A percentile compares a stretch with the other conserved stretches of the same genome.
These are phyloP conservation scores for Scedosporium apiospermum DNA, from an alignment of 2,329 filamentous ascomycete genomes.

Conservation along the genomic window DNA sequence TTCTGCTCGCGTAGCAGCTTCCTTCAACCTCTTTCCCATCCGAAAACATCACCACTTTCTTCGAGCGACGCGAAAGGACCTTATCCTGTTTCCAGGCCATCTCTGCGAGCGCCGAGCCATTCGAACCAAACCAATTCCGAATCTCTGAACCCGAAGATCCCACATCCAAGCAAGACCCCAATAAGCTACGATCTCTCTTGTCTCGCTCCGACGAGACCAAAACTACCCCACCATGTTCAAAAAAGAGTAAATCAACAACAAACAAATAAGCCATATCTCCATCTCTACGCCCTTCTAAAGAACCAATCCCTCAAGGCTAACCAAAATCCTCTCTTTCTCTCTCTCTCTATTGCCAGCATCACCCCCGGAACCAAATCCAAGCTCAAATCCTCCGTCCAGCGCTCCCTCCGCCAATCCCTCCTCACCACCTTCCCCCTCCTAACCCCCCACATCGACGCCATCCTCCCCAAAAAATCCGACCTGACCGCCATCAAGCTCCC, in stretches of 20 bases:
- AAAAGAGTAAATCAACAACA: constrained; percentile 56
- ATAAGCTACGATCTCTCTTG: constrained; percentile 1
- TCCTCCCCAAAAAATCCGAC: constrained; percentile 90
- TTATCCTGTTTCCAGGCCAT: too few relatives aligned
- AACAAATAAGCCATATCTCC: not conserved
- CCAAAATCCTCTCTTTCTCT: constrained; percentile 4
- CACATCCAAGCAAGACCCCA: too few relatives aligned
- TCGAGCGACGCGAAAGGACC: too few relatives aligned
- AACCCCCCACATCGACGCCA: constrained; percentile 80
- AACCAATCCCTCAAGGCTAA: constrained; percentile 11
- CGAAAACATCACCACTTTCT: not conserved
- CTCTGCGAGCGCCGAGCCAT: too few relatives aligned
- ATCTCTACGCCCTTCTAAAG: not conserved
- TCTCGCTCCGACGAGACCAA: not conserved
- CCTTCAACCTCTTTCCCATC: not conserved
- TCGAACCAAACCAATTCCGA: too few relatives aligned
- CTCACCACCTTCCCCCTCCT: constrained; percentile 79
- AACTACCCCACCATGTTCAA: constrained; percentile 67
- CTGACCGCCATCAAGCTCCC: constrained; percentile 87
- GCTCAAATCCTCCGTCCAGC: constrained; percentile 93
- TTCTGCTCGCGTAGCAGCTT: not conserved
- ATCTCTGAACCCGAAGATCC: too few relatives aligned
- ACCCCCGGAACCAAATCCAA: constrained; percentile 77
- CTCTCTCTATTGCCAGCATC: constrained; percentile 42
- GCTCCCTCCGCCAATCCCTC: constrained; percentile 72